Evolutionary conservation across 169 alveolate genomes (phyloP).

Genomic region (Plasmodium vivax): DNA sequence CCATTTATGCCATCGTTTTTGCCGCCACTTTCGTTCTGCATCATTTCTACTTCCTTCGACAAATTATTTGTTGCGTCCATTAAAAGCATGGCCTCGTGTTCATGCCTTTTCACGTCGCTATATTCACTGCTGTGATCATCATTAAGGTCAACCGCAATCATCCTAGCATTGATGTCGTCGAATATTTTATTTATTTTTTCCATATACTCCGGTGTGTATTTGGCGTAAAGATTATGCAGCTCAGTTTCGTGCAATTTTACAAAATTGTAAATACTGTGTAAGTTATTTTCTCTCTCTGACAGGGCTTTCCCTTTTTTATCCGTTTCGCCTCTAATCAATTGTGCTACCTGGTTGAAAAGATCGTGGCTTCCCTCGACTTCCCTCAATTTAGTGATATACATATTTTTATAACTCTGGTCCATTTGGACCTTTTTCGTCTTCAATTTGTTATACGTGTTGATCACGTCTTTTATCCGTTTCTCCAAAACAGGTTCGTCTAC

Average conservation of each 20-base stretch:
- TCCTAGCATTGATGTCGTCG: neutral
- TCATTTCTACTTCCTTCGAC: neutral
- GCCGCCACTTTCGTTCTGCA: neutral
- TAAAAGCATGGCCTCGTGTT: neutral
- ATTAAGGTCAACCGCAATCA: neutral
- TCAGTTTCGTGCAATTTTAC: neutral
- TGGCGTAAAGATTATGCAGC: neutral
- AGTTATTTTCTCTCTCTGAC: neutral
- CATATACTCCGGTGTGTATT: neutral
- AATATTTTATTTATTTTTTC: conserved; percentile 9
- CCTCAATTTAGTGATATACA: neutral
- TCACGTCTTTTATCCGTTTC: neutral
- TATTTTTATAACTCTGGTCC: neutral
- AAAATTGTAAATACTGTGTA: neutral
- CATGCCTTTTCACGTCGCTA: neutral
- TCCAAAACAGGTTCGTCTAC: neutral
- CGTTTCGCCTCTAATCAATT: neutral
- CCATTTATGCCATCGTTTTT: neutral
- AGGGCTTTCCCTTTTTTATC: neutral
- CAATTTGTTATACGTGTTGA: neutral
- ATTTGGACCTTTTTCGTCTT: neutral
- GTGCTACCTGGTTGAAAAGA: neutral
- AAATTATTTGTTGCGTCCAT: neutral
- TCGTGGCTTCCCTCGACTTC: neutral
- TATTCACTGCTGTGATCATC: neutral